Conservation (phyloP, 164 flowering plant species). For the Stephania yunnanensis region DNA sequence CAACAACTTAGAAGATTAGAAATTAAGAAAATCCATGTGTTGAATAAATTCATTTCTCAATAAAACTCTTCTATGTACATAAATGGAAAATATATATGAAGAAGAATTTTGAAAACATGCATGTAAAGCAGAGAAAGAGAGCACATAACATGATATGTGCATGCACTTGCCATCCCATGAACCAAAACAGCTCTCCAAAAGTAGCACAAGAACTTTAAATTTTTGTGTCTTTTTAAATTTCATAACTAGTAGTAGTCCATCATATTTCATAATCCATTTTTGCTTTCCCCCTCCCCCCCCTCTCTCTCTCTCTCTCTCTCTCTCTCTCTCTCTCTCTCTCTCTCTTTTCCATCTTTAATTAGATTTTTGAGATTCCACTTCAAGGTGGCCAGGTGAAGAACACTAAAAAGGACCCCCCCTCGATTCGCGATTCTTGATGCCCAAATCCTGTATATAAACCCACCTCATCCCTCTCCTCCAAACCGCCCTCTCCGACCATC, state of each 20-base stretch:
- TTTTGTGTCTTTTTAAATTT: conserved; percentile 20
- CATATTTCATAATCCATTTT: conserved; percentile 8
- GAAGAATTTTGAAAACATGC: conserved; percentile 7
- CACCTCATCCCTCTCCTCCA: conserved; percentile 18
- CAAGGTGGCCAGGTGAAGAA: conserved; percentile 36
- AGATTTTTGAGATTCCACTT: conserved; percentile 33
- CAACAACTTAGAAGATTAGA: too few species aligned
- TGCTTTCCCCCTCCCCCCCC: too few species aligned
- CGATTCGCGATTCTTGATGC: conserved; percentile 20
- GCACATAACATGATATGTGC: conserved; percentile 3
- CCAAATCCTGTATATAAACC: conserved; percentile 35
- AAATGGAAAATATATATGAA: too few species aligned
- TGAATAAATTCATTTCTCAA: too few species aligned
- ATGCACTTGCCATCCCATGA: conserved; percentile 14
- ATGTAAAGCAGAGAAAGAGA: conserved; percentile 10
- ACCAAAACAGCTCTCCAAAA: conserved; percentile 10
- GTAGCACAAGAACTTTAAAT: conserved; percentile 12
- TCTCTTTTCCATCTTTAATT: conserved; percentile 29
- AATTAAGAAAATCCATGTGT: too few species aligned
- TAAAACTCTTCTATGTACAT: too few species aligned
- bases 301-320: too few species aligned
- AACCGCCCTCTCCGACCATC: conserved; percentile 10
- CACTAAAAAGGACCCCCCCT: conserved; percentile 46
- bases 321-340: conserved; percentile 20
- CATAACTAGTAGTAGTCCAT: conserved; percentile 25